Evolutionary conservation across 257 asterid genomes (phyloP).

Genomic region (Thymus quinquecostatus): DNA sequence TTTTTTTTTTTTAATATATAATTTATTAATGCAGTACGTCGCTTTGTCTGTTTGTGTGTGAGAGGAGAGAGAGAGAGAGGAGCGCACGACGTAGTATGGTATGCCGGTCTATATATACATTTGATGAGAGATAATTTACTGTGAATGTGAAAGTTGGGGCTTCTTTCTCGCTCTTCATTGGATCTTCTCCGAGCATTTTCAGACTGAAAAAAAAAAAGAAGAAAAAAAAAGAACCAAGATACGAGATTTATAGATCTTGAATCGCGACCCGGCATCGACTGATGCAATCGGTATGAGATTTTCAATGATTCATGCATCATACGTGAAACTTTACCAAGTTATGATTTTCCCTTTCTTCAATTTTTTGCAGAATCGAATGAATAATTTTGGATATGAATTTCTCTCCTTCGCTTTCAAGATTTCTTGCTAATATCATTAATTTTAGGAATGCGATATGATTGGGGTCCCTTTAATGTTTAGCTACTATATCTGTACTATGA

Average conservation of each 20-base stretch:
- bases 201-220: neutral
- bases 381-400: neutral
- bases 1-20: neutral
- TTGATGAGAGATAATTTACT: neutral
- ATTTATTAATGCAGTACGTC: slow-evolving; percentile 22
- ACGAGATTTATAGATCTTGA: slow-evolving; percentile 42
- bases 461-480: slow-evolving; percentile 17
- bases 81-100: slow-evolving; percentile 19
- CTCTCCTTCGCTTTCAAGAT: slow-evolving; percentile 19
- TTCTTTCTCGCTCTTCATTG: slow-evolving; percentile 22
- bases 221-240: neutral
- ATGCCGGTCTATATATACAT: slow-evolving; percentile 26
- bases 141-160: slow-evolving; percentile 21
- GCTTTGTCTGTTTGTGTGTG: slow-evolving; percentile 11
- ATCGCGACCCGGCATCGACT: slow-evolving; percentile 39
- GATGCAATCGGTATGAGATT: slow-evolving; percentile 57
- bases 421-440: slow-evolving; percentile 13
- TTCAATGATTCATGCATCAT: slow-evolving; percentile 23
- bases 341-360: neutral
- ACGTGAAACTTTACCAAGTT: neutral
- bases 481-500: slow-evolving; percentile 26
- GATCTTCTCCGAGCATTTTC: slow-evolving; percentile 33
- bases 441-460: slow-evolving; percentile 5
- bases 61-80: slow-evolving; percentile 16
- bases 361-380: neutral